Base-by-base conservation (phyloP, 148 eudicot species). In the Chenopodium berlandieri region DNA sequence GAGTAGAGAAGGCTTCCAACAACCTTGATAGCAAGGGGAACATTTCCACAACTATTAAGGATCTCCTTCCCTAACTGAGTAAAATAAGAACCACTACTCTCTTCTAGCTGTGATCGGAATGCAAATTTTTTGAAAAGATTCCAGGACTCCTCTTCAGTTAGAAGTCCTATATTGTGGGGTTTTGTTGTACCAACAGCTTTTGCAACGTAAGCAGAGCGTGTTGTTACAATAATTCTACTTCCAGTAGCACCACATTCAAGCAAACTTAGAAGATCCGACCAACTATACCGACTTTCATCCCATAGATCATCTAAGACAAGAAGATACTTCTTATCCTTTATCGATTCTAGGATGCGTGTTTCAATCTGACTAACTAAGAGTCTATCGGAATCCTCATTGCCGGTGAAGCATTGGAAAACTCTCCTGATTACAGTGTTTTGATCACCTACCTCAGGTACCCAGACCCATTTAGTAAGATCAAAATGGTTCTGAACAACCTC, bases 201-300 rank as follows among this genome's bases (percentile, higher is more conserved):
- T 32, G 34, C 34, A 32, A 32, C 34, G 3, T 17, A 58, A 30
- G 23, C n/a, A 72, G 71, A 73, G 20, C 77, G 76, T 2, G 77
- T 73, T 25, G 82, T 80, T 9, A 80, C 77, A 37, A 80, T 71
- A 8, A 72, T 16, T 34, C 72, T 80, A 34, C 77, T 73, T 23
- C 82, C 82, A 6, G 2, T 47, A 34, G 14, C 25, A 72, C 82
- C 77, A n/a, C 69, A 58, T 22, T 40, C 16, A 25, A 80, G 31
- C 71, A 73, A 72, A 6, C 25, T 40, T 7, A 37, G 6, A 14
- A 80, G 70, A n/a, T 25, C 44, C 17, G 40, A 23, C 82, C 82
- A 80, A 23, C 46, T 37, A 23, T 30, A 19, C 1, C 60, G 71
- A 37, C 56, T 58, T 6, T 72, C 77, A 62, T 71, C 77, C 76